phyloP scores from a whole-genome alignment of 495 filamentous ascomycete genomes.

The Neurospora sp. region DNA sequence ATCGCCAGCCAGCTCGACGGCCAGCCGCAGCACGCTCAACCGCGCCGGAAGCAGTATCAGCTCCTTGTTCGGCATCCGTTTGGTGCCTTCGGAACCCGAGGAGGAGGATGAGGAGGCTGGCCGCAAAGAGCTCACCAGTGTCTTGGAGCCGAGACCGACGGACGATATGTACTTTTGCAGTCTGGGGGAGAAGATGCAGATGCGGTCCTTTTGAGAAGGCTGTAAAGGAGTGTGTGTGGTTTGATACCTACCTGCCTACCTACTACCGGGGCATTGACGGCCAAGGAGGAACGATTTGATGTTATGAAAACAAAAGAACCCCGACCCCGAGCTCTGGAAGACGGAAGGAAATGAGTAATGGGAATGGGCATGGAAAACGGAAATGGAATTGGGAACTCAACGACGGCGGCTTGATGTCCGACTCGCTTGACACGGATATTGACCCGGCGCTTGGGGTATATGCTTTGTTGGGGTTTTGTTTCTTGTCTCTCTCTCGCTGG shows the following conservation, averaged over 20 bases:
- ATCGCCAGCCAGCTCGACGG: slow-evolving; percentile 31
- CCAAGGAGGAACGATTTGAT: neutral
- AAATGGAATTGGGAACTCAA: neutral
- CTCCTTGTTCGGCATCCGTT: slow-evolving; percentile 28
- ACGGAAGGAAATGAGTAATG: neutral
- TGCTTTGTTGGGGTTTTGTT: neutral
- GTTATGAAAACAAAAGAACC: neutral
- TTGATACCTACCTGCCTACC: slow-evolving; percentile 1
- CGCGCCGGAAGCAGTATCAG: slow-evolving; percentile 13
- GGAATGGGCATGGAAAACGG: neutral
- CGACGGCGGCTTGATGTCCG: neutral
- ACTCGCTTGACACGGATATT: neutral
- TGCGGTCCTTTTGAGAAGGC: slow-evolving; percentile 26
- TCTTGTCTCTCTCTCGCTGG: neutral
- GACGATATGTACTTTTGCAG: slow-evolving; percentile 39
- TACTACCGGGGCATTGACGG: neutral
- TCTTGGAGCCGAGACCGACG: slow-evolving; percentile 45
- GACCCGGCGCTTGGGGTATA: neutral
- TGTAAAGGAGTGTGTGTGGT: neutral
- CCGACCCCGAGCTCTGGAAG: neutral
- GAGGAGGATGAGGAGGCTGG: slow-evolving; percentile 37
- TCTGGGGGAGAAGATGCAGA: slow-evolving; percentile 45
- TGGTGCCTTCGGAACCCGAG: slow-evolving; percentile 27
- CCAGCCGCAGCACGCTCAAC: slow-evolving; percentile 39
- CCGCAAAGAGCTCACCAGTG: slow-evolving; percentile 31